Base-by-base conservation (phyloP, 2,329 filamentous ascomycete species). In the Verticillium klebahnii region DNA sequence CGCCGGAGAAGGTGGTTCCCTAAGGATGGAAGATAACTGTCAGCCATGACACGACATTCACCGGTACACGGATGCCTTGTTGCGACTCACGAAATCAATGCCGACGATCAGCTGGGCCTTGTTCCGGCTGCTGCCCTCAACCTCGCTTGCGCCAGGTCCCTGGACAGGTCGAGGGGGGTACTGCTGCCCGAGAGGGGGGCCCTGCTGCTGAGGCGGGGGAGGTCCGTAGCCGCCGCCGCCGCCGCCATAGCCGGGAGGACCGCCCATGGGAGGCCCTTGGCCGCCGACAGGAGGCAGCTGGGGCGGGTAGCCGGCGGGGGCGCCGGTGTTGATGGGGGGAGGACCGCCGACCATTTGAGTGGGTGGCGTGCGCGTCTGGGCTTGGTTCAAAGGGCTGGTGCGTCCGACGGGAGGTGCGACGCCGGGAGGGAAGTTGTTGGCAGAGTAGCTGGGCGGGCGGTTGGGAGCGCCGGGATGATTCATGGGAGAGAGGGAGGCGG, bases 31-130 rank as follows among this genome's bases (percentile, higher is more conserved):
- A 12, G n/a, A 25, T 52, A 19, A 14, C 12, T 52, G 45, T 52
- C 19, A 52, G 45, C 12, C 8, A 23, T 8, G 29, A 31, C 17
- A 56, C 29, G 7, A 19, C 45, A 45, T 34, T 40, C 23, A 14
- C 34, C 34, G 15, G n/a, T 7, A 23, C 23, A 37, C 15, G 8
- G 32, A 5, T 2, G 2, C 5, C 5, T 15, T n/a, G 6, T 5
- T 59, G 32, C 50, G 52, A 71, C 89, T 80, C 81, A 96, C 95
- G 83, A 99, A 99, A 78, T 99, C 95, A 74, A 99, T 98, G 68
- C 95, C 95, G 61, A 99, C 95, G 75, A 99, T 99, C 71, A 99
- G 83, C 81, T 98, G 95, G 60, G 95, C 91, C 82, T 97, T 97
- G 80, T 89, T 96, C 74, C 92, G 88, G 71, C 89, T 92, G 69